Evolutionary conservation across 768 basidiomycete genomes (phyloP).

Genomic region (Tricholoma sp.): DNA sequence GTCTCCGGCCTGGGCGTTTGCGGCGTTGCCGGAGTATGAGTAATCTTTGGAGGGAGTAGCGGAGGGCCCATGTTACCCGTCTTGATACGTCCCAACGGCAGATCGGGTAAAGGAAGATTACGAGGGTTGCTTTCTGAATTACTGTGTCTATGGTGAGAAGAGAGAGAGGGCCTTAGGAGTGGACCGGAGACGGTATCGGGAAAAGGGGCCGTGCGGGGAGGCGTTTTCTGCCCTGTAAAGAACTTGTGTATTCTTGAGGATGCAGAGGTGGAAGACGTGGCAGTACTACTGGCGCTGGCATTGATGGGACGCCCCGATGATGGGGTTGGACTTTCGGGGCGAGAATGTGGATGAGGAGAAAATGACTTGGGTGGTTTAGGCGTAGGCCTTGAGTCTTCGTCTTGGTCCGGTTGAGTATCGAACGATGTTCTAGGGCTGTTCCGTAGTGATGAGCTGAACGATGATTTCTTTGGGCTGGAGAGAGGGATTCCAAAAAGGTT

Average conservation of each 20-base stretch:
- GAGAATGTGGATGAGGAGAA: conserved; percentile 17
- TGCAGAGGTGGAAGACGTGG: conserved; percentile 22
- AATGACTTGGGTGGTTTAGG: conserved; percentile 25
- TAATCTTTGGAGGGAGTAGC: conserved; percentile 22
- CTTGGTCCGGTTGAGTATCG: conserved; percentile 11
- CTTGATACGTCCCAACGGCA: conserved; percentile 2
- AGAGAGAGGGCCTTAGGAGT: conserved; percentile 9
- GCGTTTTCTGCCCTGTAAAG: conserved; percentile 14
- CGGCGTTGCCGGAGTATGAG: conserved; percentile 30
- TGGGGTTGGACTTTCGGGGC: conserved; percentile 25
- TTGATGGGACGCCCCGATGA: conserved; percentile 13
- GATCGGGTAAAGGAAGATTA: conserved; percentile 9
- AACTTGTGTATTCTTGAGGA: conserved; percentile 16
- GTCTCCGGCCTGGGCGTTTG: conserved; percentile 4
- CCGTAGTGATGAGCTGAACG: conserved; percentile 33
- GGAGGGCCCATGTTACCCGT: conserved; percentile 9
- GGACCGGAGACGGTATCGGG: conserved; percentile 15
- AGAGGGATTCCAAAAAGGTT: conserved; percentile 43
- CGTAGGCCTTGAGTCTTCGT: conserved; percentile 20
- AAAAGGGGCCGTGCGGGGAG: conserved; percentile 6
- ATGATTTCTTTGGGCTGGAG: conserved; percentile 30
- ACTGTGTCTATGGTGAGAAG: conserved; percentile 14
- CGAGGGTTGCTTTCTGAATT: conserved; percentile 11
- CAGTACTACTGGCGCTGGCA: conserved; percentile 20
- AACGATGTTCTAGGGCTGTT: conserved; percentile 20